Evolutionary conservation across 1,284 basidiomycete species (phyloP).

Genomic region (Sporisorium reilianum): DNA sequence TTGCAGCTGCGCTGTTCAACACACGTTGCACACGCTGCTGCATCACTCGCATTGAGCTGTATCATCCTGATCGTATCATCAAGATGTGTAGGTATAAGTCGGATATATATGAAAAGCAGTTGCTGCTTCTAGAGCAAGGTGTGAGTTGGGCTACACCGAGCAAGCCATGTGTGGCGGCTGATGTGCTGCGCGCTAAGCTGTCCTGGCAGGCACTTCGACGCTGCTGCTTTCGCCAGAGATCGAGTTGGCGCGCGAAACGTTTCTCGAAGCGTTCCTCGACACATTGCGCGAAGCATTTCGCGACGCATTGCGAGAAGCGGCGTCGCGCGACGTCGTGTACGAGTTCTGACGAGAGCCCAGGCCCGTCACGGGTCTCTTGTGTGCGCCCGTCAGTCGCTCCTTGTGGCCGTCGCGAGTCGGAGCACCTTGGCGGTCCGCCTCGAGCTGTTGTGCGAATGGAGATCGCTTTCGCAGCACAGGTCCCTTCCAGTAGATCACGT

Average conservation of each 20-base stretch:
- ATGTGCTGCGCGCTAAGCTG: slow-evolving; percentile 8
- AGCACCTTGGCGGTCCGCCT: slow-evolving; percentile 21
- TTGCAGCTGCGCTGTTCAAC: background rate
- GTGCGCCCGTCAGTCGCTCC: slow-evolving; percentile 24
- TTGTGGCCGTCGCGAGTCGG: slow-evolving; percentile 18
- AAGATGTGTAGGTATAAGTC: background rate
- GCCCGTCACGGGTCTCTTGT: slow-evolving; percentile 28
- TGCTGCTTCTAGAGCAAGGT: background rate
- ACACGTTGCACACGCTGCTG: too few species aligned
- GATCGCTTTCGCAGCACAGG: slow-evolving; percentile 46
- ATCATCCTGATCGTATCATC: background rate
- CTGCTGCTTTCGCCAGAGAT: slow-evolving; percentile 34
- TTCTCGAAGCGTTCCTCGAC: slow-evolving; percentile 26
- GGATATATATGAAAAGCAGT: too few species aligned
- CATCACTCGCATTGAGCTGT: too few species aligned
- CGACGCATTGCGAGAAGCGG: slow-evolving; percentile 34
- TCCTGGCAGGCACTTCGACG: slow-evolving; percentile 25
- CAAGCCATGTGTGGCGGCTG: background rate
- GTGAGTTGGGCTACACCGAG: background rate
- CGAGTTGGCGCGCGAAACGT: slow-evolving; percentile 39
- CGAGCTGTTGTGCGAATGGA: slow-evolving; percentile 40
- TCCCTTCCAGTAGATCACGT: slow-evolving; percentile 71
- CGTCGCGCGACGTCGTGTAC: slow-evolving; percentile 40
- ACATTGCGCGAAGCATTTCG: slow-evolving; percentile 30
- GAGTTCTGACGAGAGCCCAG: slow-evolving; percentile 41